phyloP scores from a whole-genome alignment of 2,329 filamentous ascomycete genomes.

The Microdochium nivale region DNA sequence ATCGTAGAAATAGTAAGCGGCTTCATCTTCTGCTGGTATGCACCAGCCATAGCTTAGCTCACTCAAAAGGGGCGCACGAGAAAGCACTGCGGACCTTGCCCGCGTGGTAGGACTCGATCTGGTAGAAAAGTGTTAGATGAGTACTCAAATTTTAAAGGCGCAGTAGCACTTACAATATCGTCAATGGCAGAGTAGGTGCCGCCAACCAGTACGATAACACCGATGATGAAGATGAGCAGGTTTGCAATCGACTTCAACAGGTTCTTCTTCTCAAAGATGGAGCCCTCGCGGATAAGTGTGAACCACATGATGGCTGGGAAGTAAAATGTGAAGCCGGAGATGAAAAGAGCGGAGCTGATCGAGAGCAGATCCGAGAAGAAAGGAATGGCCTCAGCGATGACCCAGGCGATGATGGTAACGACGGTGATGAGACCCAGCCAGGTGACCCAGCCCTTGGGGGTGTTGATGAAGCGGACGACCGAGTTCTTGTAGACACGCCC shows the following conservation, averaged over 20 bases:
- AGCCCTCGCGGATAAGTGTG: conserved; percentile 20
- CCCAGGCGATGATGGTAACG: conserved; percentile 57
- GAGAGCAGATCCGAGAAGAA: conserved; percentile 62
- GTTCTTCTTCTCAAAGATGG: conserved; percentile 18
- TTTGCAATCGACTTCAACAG: conserved; percentile 13
- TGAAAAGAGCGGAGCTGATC: conserved; percentile 40
- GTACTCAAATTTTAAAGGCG: too few relatives aligned
- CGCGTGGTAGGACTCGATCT: conserved; percentile 6
- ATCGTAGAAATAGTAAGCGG: background rate
- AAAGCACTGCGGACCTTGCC: conserved; percentile 16
- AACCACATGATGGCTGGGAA: conserved; percentile 25
- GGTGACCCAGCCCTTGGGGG: conserved; percentile 20
- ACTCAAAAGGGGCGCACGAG: conserved; percentile 12
- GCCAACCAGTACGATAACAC: conserved; percentile 19
- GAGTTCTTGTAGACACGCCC: conserved; percentile 21
- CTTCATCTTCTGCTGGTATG: background rate
- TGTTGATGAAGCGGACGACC: conserved; percentile 22
- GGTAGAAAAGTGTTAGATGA: background rate
- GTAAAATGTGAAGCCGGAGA: conserved; percentile 35
- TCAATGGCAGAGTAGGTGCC: conserved; percentile 22
- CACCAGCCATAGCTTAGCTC: background rate
- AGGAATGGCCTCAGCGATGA: conserved; percentile 66
- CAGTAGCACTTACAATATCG: conserved; percentile 20
- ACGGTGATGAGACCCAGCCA: conserved; percentile 52
- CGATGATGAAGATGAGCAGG: conserved; percentile 17